A percentile compares a stretch with the other conserved stretches of the same genome.
phyloP scores from a whole-genome alignment of 202 grass and related monocot genomes.

The Panicum virgatum region DNA sequence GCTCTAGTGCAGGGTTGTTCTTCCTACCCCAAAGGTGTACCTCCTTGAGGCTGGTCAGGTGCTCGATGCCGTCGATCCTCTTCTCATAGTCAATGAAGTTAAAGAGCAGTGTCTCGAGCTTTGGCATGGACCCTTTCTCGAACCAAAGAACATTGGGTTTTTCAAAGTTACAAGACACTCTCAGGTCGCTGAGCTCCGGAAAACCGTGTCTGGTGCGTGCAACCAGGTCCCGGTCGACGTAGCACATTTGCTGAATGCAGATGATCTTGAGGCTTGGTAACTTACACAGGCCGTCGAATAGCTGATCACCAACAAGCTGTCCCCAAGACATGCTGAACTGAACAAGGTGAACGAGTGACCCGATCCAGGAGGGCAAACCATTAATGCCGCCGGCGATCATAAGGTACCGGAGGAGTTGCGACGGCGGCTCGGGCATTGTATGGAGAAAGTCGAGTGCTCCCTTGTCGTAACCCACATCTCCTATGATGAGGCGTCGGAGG shows the following conservation, averaged over 20 bases:
- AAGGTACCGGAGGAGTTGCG: not conserved
- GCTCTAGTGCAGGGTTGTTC: too few species aligned
- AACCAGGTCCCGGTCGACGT: not conserved
- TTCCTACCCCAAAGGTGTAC: too few species aligned
- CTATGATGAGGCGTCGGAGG: not conserved
- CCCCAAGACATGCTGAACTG: fast-evolving
- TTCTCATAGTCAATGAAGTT: too few species aligned
- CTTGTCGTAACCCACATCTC: too few species aligned
- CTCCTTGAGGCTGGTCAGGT: too few species aligned
- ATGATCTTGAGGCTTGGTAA: not conserved
- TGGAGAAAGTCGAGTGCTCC: too few species aligned
- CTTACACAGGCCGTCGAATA: not conserved
- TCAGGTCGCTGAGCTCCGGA: not conserved
- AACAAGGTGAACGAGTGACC: not conserved
- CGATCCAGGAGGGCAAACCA: not conserved
- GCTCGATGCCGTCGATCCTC: too few species aligned
- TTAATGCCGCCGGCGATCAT: not conserved
- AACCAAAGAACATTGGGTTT: too few species aligned
- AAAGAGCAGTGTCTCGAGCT: too few species aligned
- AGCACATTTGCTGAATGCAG: fast-evolving
- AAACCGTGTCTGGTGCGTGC: not conserved
- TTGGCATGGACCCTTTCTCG: too few species aligned
- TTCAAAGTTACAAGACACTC: fast-evolving
- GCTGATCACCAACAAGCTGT: not conserved
- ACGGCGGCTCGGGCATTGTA: fast-evolving